These are phyloP conservation scores for Canariomyces notabilis DNA, from an alignment of 2,329 filamentous ascomycete genomes.

Conservation along the genomic window DNA sequence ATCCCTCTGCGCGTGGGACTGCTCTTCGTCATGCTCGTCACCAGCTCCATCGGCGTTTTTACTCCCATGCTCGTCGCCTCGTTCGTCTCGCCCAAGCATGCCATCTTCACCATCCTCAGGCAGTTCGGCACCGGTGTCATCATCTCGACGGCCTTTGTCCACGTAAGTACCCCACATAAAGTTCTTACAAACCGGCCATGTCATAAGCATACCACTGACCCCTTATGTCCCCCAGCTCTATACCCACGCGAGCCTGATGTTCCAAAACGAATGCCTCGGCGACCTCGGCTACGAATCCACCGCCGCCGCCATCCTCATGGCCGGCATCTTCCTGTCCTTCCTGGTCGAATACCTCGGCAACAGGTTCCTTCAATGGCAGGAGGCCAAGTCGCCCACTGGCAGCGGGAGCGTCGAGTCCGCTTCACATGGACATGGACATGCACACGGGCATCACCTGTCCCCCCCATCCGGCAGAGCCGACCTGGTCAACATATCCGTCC, in stretches of 20 bases:
- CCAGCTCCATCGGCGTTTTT: conserved; percentile 64
- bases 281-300: conserved; percentile 63
- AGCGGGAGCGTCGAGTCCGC: conserved; percentile 18
- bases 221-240: conserved; percentile 48
- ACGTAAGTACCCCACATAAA: too few relatives aligned
- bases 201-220: not conserved
- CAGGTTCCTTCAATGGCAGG: conserved; percentile 44
- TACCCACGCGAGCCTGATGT: conserved; percentile 69
- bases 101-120: conserved; percentile 60
- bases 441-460: not conserved
- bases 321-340: conserved; percentile 68
- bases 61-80: conserved; percentile 59
- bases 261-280: conserved; percentile 63
- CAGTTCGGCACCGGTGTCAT: conserved; percentile 72
- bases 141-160: conserved; percentile 65
- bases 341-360: conserved; percentile 63
- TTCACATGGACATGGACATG: conserved; percentile 16
- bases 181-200: conserved; percentile 21
- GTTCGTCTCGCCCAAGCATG: conserved; percentile 47
- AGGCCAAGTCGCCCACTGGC: conserved; percentile 29
- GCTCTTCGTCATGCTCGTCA: conserved; percentile 65
- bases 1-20: conserved; percentile 64
- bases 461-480: conserved; percentile 34
- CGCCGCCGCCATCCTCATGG: conserved; percentile 67
- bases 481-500: conserved; percentile 59